Conservation (phyloP, 2,329 filamentous ascomycete genomes). For the Phialophora tarda region DNA sequence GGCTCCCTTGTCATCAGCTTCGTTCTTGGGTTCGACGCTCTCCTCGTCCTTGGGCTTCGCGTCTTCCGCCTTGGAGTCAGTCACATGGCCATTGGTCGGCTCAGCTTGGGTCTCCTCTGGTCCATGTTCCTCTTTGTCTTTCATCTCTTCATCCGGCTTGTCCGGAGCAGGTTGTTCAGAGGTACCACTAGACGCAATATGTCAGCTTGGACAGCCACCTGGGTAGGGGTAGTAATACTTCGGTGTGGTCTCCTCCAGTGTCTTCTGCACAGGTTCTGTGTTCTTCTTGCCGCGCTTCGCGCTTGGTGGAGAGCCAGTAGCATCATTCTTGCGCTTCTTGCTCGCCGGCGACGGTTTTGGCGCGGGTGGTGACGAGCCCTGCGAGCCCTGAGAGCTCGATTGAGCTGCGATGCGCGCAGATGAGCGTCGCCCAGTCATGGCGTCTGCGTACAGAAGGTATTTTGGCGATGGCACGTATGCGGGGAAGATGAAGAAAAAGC, state of each 20-base stretch:
- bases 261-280: slow-evolving; percentile 40
- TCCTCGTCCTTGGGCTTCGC: slow-evolving; percentile 35
- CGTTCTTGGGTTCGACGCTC: slow-evolving; percentile 26
- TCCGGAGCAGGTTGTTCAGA: slow-evolving; percentile 22
- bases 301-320: slow-evolving; percentile 31
- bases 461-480: not conserved
- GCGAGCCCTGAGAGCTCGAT: slow-evolving; percentile 39
- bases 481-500: slow-evolving; percentile 1
- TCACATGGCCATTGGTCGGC: slow-evolving; percentile 17
- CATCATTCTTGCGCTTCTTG: slow-evolving; percentile 50
- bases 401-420: slow-evolving; percentile 52
- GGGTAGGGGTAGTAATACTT: slow-evolving; percentile 29
- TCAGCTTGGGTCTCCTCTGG: slow-evolving; percentile 34
- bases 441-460: not conserved
- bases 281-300: slow-evolving; percentile 50
- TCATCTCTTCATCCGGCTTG: slow-evolving; percentile 21
- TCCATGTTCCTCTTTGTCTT: slow-evolving; percentile 21
- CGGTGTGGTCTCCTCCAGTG: slow-evolving; percentile 40
- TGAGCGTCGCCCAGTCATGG: slow-evolving; percentile 35
- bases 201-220: slow-evolving; percentile 17
- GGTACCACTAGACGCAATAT: slow-evolving; percentile 14
- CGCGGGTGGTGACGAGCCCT: slow-evolving; percentile 30
- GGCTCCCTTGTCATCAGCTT: slow-evolving; percentile 21
- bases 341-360: slow-evolving; percentile 40
- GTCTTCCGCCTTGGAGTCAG: slow-evolving; percentile 40